phyloP scores from a whole-genome alignment of 768 basidiomycete genomes.

The Pleurotus cornucopiae region DNA sequence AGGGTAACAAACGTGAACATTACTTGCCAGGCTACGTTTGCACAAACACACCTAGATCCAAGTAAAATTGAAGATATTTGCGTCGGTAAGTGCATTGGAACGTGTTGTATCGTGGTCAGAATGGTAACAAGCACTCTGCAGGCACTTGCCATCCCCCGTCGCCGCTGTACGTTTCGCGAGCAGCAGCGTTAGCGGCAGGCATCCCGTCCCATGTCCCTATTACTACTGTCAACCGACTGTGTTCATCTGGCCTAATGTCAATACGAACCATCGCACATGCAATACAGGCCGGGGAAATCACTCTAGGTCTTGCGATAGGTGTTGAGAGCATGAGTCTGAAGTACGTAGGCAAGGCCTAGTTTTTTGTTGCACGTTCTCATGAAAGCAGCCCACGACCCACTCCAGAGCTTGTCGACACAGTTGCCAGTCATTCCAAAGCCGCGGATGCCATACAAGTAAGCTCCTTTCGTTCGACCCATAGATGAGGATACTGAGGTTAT shows the following conservation, averaged over 20 bases:
- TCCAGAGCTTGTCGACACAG: slow-evolving; percentile 56
- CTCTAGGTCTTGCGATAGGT: slow-evolving; percentile 82
- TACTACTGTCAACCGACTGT: slow-evolving; percentile 88
- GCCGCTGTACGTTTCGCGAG: slow-evolving; percentile 77
- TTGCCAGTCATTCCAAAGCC: slow-evolving; percentile 59
- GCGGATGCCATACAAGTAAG: slow-evolving; percentile 72
- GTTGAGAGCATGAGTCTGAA: slow-evolving; percentile 83
- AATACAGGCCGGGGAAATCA: slow-evolving; percentile 78
- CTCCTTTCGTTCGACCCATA: not conserved
- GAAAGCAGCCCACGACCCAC: slow-evolving; percentile 65
- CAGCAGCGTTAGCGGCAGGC: slow-evolving; percentile 84
- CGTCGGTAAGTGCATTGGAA: slow-evolving; percentile 49
- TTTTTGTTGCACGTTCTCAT: not conserved
- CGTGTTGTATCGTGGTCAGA: not conserved
- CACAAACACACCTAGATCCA: slow-evolving; percentile 64
- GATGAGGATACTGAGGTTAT: not conserved
- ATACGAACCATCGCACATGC: slow-evolving; percentile 86
- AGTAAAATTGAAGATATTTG: slow-evolving; percentile 77
- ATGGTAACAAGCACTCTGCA: slow-evolving; percentile 19
- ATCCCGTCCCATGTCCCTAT: slow-evolving; percentile 86
- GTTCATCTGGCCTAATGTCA: slow-evolving; percentile 93
- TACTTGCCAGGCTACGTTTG: slow-evolving; percentile 53
- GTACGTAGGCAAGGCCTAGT: slow-evolving; percentile 29
- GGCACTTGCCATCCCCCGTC: slow-evolving; percentile 84
- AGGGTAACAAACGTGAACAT: slow-evolving; percentile 1